Evolutionary conservation across 2,329 filamentous ascomycete genomes (phyloP), one percentile per base, ranked within the genome.

Genomic region (Stagonosporopsis chrysanthemi): DNA sequence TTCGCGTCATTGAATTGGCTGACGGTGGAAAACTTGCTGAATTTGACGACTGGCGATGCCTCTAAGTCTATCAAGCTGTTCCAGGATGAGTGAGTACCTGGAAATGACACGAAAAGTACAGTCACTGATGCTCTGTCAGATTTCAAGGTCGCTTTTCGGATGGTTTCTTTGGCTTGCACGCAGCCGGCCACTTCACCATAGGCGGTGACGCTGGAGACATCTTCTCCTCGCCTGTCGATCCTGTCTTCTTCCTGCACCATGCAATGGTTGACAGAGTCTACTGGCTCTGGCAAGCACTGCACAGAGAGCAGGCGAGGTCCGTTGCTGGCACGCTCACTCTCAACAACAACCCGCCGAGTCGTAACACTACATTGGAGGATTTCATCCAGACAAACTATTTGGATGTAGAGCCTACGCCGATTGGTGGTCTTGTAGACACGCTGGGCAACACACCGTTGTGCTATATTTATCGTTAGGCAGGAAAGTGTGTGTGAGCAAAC

Each of bases 21-120:
- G 3, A 64, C 59, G 3, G 26, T 36, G 1, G 53, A 72, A 2
- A 80, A 84, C 35, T 39, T 68, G 2, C 40, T 57, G 63, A 76
- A 79, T 56, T 81, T 82, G 2, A 80, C 82, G 14, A 65, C 85
- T 33, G 86, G 86, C 57, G 79, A 82, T 60, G 83, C 83, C 36
- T 58, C 56, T 1, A 47, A 33, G 12, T 80, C 78, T 59, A 77
- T 78, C 28, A 43, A 5, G 3, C 31, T 39, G 3, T 66, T 81
- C 78, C 61, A 74, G 75, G 46, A 69, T 45, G 61, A 62, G 76
- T 51, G 35, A 11, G 52, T 19, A 41, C 22, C 39, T 15, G 15
- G 8, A 1, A 12, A 17, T 3, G 23, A 2, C 24, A 29, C n/a
- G 9, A 15, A 9, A 15, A 5, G 19, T 44, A 24, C 42, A n/a